Base-by-base conservation (phyloP, 2,329 filamentous ascomycete species). In the Laburnicola sp. region DNA sequence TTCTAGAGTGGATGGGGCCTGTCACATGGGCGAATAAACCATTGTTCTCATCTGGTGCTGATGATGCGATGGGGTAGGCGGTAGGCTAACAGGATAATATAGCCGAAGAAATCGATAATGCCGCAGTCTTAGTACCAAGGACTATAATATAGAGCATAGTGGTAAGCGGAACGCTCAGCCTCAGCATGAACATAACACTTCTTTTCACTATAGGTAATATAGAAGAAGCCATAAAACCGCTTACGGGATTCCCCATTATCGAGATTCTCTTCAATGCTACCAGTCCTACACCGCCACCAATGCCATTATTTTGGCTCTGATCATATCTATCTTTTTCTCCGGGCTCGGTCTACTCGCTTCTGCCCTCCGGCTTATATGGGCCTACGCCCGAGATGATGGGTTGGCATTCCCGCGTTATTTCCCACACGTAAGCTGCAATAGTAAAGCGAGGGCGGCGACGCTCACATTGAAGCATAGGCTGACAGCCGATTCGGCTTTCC, bases 401-500 rank as follows among this genome's bases (percentile, higher is more conserved):
- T 37, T 45, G 22, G 28, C 42, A 11, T 42, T 30, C 39, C 28
- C 39, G 3, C 25, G 28, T 31, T 42, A 30, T 26, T 42, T 42
- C 39, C 16, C 39, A 5, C 28, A 42, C n/a, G 39, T 42, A 42
- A 42, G 39, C 6, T 28, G 8, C n/a, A 28, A 31, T 6, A 5
- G n/a, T 4, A 11, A 16, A 42, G 4, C 4, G 10, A 7, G 16
- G 16, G 28, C 4, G 6, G n/a, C n/a, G 25, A 30, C n/a, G n/a
- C 25, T 30, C 5, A 42, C 39, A 42, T n/a, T 10, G 6, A 31
- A 6, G 11, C 5, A 5, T 60, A 70, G 2, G 75, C 88, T 60
- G 50, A 57, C 40, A 34, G 46, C 32, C 57, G 69, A 62, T 60
- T 74, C 0, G 70, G 58, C 0, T 74, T 74, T 50, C 82, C 82